These are phyloP conservation scores for Alternaria sp. DNA, from an alignment of 2,329 filamentous ascomycete genomes.

Conservation along the genomic window DNA sequence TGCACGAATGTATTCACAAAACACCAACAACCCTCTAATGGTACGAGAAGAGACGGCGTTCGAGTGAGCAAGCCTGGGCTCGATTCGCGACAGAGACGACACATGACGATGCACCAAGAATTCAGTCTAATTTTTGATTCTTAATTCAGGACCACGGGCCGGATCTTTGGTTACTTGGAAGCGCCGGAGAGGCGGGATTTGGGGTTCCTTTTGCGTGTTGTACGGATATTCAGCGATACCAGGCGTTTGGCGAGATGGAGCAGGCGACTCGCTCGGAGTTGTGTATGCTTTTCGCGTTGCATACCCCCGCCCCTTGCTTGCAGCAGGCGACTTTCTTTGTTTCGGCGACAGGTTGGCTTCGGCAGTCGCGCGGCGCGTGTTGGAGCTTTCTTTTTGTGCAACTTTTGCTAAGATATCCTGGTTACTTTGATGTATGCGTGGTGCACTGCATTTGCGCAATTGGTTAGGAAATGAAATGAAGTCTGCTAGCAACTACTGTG, in stretches of 20 bases:
- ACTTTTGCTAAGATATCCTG: slow-evolving; percentile 14
- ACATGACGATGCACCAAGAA: slow-evolving; percentile 14
- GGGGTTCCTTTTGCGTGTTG: slow-evolving; percentile 9
- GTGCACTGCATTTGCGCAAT: not conserved
- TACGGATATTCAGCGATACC: slow-evolving; percentile 3
- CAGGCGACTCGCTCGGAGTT: slow-evolving; percentile 1
- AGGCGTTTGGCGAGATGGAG: not conserved
- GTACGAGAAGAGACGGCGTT: slow-evolving; percentile 42
- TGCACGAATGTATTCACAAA: slow-evolving; percentile 7
- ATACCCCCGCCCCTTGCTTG: slow-evolving; percentile 27
- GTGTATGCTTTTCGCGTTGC: slow-evolving; percentile 11
- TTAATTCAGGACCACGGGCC: slow-evolving; percentile 36
- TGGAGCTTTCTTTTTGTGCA: not conserved
- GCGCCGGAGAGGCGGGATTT: not conserved
- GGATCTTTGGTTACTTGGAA: slow-evolving; percentile 26
- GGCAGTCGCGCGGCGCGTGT: not conserved
- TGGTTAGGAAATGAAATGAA: not conserved
- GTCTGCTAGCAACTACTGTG: not conserved
- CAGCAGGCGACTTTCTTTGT: slow-evolving; percentile 13
- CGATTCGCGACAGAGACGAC: not conserved
- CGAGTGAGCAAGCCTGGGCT: slow-evolving; percentile 23
- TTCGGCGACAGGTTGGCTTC: not conserved
- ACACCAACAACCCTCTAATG: slow-evolving; percentile 27
- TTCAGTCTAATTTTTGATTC: slow-evolving; percentile 39
- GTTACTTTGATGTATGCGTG: not conserved